A percentile compares a stretch with the other conserved stretches of the same genome.
Evolutionary conservation across 306 rosid genomes (phyloP).

Genomic region (Neltuma alba): DNA sequence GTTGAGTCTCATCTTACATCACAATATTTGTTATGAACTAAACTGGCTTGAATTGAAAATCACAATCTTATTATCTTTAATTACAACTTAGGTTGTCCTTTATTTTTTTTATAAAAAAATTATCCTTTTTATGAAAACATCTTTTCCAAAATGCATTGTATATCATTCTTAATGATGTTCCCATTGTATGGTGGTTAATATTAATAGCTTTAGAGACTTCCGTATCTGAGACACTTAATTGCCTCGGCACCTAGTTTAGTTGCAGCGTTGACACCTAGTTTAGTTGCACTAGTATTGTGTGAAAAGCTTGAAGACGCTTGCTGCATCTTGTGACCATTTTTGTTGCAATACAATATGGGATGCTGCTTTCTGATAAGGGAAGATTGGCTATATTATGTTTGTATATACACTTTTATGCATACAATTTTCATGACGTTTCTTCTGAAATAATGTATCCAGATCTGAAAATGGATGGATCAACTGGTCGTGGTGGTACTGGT

Average conservation of each 20-base stretch:
- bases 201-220: background rate
- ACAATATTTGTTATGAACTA: background rate
- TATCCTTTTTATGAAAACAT: background rate
- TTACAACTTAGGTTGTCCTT: background rate
- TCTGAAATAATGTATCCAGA: conserved; percentile 32
- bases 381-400: conserved; percentile 6
- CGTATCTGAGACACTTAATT: background rate
- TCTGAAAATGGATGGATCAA: conserved; percentile 60
- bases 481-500: conserved; percentile 53
- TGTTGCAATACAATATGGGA: background rate
- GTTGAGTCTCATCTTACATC: background rate
- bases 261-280: conserved; percentile 7
- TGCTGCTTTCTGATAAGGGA: conserved; percentile 24
- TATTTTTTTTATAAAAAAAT: background rate
- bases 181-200: background rate
- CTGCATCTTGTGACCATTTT: conserved; percentile 4
- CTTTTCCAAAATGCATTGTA: background rate
- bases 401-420: conserved; percentile 9
- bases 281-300: conserved; percentile 5
- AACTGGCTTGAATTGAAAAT: background rate
- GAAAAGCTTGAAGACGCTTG: background rate
- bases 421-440: conserved; percentile 22
- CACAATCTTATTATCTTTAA: conserved; percentile 10
- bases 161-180: background rate
- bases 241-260: conserved; percentile 4